phyloP scores from a whole-genome alignment of 176 grass and related monocot species.

The Panicum miliaceum region DNA sequence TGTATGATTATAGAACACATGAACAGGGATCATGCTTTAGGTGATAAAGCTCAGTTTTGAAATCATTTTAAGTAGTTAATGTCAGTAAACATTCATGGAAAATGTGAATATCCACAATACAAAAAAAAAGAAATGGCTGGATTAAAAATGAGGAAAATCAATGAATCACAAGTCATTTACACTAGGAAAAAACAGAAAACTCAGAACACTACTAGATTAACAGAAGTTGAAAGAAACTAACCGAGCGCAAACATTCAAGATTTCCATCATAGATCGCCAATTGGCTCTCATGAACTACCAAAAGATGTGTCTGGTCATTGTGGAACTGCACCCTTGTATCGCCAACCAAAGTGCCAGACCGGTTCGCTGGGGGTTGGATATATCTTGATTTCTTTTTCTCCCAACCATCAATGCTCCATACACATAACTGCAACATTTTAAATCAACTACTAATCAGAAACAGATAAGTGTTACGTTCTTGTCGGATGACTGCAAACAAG shows the following conservation, averaged over 20 bases:
- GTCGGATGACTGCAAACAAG: not conserved
- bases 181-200: not conserved
- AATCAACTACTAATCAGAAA: constrained; percentile 21
- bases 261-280: constrained; percentile 91
- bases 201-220: constrained; percentile 1
- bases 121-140: not conserved
- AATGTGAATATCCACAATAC: not conserved
- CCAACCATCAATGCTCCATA: constrained; percentile 98
- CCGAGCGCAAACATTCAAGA: constrained; percentile 80
- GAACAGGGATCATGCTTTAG: not conserved
- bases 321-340: constrained; percentile 98
- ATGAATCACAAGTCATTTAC: constrained; percentile 22
- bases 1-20: not conserved
- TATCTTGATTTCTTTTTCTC: constrained; percentile 94
- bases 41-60: not conserved
- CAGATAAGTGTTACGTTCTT: not conserved
- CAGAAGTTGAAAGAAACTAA: constrained; percentile 48
- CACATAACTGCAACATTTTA: constrained; percentile 71
- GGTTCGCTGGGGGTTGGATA: constrained; percentile 70
- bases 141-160: not conserved
- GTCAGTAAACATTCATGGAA: not conserved
- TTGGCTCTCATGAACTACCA: constrained; percentile 94
- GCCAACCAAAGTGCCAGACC: constrained; percentile 72
- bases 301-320: constrained; percentile 93
- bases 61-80: not conserved